Base-by-base conservation (phyloP, 805 yeast species). In the Teunomyces lycoperdinae region DNA sequence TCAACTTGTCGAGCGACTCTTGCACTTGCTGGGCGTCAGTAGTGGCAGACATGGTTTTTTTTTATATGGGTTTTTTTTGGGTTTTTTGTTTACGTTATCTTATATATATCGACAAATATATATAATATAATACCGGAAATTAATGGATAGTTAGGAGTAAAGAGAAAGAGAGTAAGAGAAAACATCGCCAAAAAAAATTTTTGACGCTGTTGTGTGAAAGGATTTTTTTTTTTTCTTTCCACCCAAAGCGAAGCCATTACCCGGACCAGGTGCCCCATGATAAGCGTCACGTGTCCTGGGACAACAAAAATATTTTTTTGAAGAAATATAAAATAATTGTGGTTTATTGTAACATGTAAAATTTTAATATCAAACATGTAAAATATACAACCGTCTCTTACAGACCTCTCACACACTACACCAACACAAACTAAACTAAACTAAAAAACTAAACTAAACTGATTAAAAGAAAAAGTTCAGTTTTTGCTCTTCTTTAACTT, bases 1-100 rank as follows among this genome's bases (percentile, higher is more conserved):
- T 66, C 66, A 77, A 71, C 66, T 76, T 72, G 58, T 76, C 79
- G 64, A 77, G 65, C 48, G 75, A 68, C 62, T 73, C 74, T 60
- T 70, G 67, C 60, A 76, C 57, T 64, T 76, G 73, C 57, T 70
- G 71, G 55, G 76, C 66, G 58, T 74, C 77, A 58, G 49, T 41
- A 40, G 73, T 43, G 52, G 66, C 61, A 52, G 69, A 63, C 64
- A 64, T 64, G 48, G 43, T 51, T 41, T 30, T 41, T 41, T 41
- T 39, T 20, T 20, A 20, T 17, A 13, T 16, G 27, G 41, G 41
- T 16, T 26, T 41, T 41, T 41, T 41, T 28, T 41, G 8, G n/a
- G 16, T 14, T 13, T 13, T 41, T 41, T 41, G 24, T 41, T 30
- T 41, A 41, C 26, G 28, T 28, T 41, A 29, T 41, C 34, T 41